Percentiles rank a stretch among this genome's conserved stretches.
phyloP scores from a whole-genome alignment of 2,329 filamentous ascomycete genomes.

The Ophiostoma triangulosporum region DNA sequence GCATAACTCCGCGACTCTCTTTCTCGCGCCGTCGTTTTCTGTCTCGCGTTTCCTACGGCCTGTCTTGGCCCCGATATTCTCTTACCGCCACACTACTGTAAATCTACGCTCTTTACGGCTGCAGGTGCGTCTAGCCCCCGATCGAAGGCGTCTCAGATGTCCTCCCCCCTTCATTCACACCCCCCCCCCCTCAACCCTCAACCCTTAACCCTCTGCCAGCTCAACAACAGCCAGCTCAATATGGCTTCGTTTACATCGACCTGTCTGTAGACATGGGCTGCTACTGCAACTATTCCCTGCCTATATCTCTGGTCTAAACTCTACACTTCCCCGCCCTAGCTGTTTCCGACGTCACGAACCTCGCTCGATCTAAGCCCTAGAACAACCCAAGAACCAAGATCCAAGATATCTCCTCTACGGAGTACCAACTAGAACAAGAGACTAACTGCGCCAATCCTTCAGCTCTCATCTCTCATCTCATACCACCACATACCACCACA shows the following conservation, averaged over 20 bases:
- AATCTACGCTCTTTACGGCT: neutral
- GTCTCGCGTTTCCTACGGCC: neutral
- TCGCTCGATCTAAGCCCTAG: neutral
- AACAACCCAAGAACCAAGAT: too few relatives aligned
- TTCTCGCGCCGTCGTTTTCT: neutral
- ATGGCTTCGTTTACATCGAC: neutral
- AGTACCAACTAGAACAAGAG: neutral
- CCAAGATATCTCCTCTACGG: too few relatives aligned
- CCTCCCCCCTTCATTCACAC: neutral
- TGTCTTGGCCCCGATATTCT: neutral
- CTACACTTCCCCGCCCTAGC: conserved; percentile 1
- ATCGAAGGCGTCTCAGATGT: neutral
- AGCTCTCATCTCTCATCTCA: neutral
- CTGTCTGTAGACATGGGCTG: neutral
- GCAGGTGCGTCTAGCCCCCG: neutral
- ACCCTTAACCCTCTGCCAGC: neutral
- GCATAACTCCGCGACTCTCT: neutral
- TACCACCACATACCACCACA: too few relatives aligned
- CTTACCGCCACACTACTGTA: neutral
- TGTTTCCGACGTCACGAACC: neutral
- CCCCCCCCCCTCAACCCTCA: neutral
- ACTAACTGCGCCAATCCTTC: neutral
- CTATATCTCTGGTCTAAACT: neutral
- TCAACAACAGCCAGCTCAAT: neutral
- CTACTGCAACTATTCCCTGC: neutral